These are phyloP conservation scores for Ambrosiella xylebori DNA, from an alignment of 2,329 filamentous ascomycete genomes.

Conservation along the genomic window DNA sequence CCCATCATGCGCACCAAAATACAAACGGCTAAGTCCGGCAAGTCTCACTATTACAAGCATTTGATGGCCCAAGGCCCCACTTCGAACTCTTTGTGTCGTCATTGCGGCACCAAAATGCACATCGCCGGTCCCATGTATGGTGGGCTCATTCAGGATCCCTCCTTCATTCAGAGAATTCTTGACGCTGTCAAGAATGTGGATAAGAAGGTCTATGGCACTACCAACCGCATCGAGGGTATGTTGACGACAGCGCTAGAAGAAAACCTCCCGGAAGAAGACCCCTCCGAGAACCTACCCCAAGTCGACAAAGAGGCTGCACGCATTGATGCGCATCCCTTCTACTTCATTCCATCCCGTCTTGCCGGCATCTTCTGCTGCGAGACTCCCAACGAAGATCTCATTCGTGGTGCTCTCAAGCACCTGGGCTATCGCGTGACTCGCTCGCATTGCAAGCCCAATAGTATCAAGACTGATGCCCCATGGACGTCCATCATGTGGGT, in stretches of 20 bases:
- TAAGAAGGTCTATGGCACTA: conserved; percentile 58
- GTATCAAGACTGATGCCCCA: conserved; percentile 83
- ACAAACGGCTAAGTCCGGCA: conserved; percentile 51
- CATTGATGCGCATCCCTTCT: conserved; percentile 68
- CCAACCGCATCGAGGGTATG: conserved; percentile 76
- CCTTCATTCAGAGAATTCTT: conserved; percentile 67
- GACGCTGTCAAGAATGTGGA: conserved; percentile 51
- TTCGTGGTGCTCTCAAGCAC: conserved; percentile 65
- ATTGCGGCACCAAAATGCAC: conserved; percentile 78
- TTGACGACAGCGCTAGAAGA: conserved; percentile 78
- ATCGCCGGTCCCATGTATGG: conserved; percentile 89
- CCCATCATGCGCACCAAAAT: conserved; percentile 53
- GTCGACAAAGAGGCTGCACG: conserved; percentile 38
- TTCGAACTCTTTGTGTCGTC: conserved; percentile 49
- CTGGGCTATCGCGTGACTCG: conserved; percentile 70
- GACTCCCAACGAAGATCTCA: conserved; percentile 59
- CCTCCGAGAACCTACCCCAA: conserved; percentile 18
- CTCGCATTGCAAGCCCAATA: conserved; percentile 77
- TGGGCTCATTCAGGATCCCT: conserved; percentile 67
- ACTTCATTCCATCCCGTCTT: conserved; percentile 59
- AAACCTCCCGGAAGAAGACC: conserved; percentile 24
- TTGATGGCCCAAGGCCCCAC: conserved; percentile 54
- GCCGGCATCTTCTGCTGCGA: conserved; percentile 62
- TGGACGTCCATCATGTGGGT: conserved; percentile 85
- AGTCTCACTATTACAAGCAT: conserved; percentile 59